phyloP scores from a whole-genome alignment of 768 basidiomycete genomes.

The Auriscalpium microsporum region DNA sequence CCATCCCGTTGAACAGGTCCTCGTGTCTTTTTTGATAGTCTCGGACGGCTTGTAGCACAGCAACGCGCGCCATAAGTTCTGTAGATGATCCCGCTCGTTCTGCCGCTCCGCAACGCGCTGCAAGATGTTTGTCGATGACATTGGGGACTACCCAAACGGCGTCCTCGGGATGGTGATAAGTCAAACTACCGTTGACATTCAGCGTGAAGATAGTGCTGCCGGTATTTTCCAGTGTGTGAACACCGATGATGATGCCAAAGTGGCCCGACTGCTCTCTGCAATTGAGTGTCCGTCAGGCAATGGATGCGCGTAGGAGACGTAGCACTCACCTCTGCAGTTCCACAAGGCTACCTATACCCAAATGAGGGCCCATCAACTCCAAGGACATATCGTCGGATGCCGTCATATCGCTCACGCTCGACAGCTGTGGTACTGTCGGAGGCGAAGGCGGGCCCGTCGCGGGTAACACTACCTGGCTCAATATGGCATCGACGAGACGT shows the following conservation, averaged over 20 bases:
- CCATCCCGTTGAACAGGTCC: conserved; percentile 25
- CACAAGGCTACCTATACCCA: neutral
- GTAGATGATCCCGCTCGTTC: conserved; percentile 21
- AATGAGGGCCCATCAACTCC: neutral
- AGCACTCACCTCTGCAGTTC: neutral
- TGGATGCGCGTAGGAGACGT: neutral
- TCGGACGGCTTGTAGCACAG: conserved; percentile 53
- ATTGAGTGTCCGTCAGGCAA: too few species aligned
- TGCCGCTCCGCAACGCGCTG: conserved; percentile 37
- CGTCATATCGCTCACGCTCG: too few species aligned
- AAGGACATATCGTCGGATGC: too few species aligned
- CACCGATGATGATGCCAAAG: too few species aligned
- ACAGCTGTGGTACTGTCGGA: too few species aligned
- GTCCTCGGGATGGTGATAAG: conserved; percentile 27
- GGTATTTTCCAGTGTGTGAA: too few species aligned
- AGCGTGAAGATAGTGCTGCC: neutral
- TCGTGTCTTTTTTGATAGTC: conserved; percentile 43
- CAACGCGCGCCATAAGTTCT: conserved; percentile 52
- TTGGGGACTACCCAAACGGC: conserved; percentile 52
- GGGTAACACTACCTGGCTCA: neutral
- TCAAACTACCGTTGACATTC: neutral
- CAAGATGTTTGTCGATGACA: conserved; percentile 40
- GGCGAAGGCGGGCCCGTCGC: too few species aligned
- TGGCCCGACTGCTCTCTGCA: too few species aligned
- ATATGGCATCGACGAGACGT: neutral